Evolutionary conservation across 805 yeast species (phyloP), one percentile per base, ranked within the genome.

Genomic region (Candida awuae): DNA sequence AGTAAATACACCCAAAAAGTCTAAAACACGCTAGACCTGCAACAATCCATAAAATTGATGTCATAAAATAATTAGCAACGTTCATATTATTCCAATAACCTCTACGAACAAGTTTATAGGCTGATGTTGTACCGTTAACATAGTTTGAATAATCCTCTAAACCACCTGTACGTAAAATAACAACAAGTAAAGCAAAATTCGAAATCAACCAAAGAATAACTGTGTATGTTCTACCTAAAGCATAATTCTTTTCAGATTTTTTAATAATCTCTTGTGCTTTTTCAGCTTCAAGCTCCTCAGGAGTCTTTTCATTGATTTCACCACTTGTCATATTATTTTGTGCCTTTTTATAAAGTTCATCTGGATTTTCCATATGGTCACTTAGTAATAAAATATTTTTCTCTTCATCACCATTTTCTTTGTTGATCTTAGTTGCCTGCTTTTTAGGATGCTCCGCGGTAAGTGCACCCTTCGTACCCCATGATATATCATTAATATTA

Each of bases 401-500:
- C 32, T 55, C 63, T 5, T 38, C 29, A 12, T 22, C 28, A 12
- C 34, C 34, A 14, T 15, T 19, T 16, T 29, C 22, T 4, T 28
- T 36, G 1, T 36, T 30, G 2, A 44, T 49, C 22, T 42, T 45
- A 9, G n/a, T 25, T 25, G 58, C 58, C 41, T 94, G 95, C 50
- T 87, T 71, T 56, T 70, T 88, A 57, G 67, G 71, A 53, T 66
- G 75, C 53, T 68, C 82, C 2, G 36, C 42, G 56, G 76, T 73
- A 4, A 75, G 69, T 27, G 82, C 83, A 38, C 95, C 95, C 57
- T 90, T 85, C 3, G 95, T 90, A 61, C 97, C 97, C 97, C 97
- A 88, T 5, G 95, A 84, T 35, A 88, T 78, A 65, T 88, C 97
- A 59, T 88, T 94, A 43, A 88, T 80, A 60, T 88, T 90, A 66